phyloP scores from a whole-genome alignment of 2,329 filamentous ascomycete genomes.

The Phoma sp. region DNA sequence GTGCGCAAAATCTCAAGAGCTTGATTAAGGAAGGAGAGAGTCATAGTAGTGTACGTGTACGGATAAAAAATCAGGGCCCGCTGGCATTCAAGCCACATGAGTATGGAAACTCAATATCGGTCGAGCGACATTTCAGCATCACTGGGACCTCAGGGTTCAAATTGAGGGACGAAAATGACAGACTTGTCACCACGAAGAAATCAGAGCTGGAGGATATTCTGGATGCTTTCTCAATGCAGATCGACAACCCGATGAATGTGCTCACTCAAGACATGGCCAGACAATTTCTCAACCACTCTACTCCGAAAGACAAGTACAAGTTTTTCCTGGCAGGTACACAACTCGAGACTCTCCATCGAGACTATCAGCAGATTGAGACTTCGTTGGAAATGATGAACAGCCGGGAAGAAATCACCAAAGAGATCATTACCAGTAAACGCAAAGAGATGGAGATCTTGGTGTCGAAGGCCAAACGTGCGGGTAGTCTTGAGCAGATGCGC shows the following conservation, averaged over 20 bases:
- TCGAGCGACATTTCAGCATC: conserved; percentile 88
- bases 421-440: conserved; percentile 70
- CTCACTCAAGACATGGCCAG: conserved; percentile 94
- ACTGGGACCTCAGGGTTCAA: conserved; percentile 83
- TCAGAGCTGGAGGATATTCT: conserved; percentile 89
- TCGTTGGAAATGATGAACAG: conserved; percentile 75
- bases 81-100: conserved; percentile 83
- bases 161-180: conserved; percentile 75
- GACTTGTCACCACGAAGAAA: conserved; percentile 81
- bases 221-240: conserved; percentile 90
- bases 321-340: conserved; percentile 97
- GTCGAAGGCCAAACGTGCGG: conserved; percentile 69
- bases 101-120: conserved; percentile 83
- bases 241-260: conserved; percentile 96
- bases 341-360: conserved; percentile 87
- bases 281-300: conserved; percentile 88
- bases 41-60: conserved; percentile 73
- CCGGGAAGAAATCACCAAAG: conserved; percentile 67
- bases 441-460: conserved; percentile 67
- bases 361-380: conserved; percentile 85
- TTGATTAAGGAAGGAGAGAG: conserved; percentile 91
- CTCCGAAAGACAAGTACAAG: conserved; percentile 86
- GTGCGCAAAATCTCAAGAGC: conserved; percentile 85
- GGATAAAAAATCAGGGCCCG: conserved; percentile 87
- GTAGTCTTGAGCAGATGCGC: conserved; percentile 71